Evolutionary conservation across 129 eudicot species (phyloP), one percentile per base, ranked within the genome.

Genomic region (Artemisia argyi): DNA sequence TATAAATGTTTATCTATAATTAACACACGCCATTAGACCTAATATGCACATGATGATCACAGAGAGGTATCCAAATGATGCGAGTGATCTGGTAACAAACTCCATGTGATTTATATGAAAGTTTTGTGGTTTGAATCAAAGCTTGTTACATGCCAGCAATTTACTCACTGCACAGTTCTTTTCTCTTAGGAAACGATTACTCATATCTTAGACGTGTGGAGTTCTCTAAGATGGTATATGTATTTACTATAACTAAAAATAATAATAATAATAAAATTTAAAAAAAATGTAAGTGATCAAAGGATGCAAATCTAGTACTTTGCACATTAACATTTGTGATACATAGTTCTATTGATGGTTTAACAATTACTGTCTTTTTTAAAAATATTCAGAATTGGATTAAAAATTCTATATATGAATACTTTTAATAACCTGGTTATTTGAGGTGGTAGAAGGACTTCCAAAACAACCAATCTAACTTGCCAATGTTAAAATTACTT

Each of bases 31-130:
- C 19, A 56, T 56, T 56, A n/a, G 35, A 70, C 65, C 57, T 54
- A 39, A 56, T 70, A 54, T 39, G 65, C 65, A 70, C 65, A 56
- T 70, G 75, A 56, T 70, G 65, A 70, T 70, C 14, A 35, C 39
- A 12, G 65, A 42, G 42, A 56, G 15, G 55, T 53, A 69, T 69
- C 73, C 6, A 52, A 56, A 55, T 39, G 53, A 39, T 70, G 53
- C 35, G 63, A 53, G 32, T 24, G 26, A 24, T 53, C 16, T 26
- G 17, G 32, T 30, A 68, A 52, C 32, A 35, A 35, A 35, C 39
- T 17, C 51, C 63, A 26, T 68, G 51, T n/a, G 73, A 32, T 51
- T 22, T 52, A 26, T 17, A 52, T 53, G 72, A 12, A 50, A 46
- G 20, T 67, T 67, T 50, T 26, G 50, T 30, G 30, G 11, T 24